Evolutionary conservation across 768 basidiomycete species (phyloP).

Genomic region (Lactifluus subvellereus): DNA sequence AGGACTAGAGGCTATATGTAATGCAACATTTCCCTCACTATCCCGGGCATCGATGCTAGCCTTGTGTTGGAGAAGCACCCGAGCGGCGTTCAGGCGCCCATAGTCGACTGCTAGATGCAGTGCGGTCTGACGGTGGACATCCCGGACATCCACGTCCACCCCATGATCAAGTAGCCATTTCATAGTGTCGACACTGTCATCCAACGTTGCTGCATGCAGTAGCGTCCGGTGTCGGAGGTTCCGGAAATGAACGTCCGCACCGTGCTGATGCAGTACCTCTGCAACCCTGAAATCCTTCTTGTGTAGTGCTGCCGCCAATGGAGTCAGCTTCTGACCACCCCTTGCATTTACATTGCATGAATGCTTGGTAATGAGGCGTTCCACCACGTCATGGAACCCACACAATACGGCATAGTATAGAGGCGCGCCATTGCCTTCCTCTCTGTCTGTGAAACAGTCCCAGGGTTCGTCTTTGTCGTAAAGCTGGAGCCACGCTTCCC

Average conservation of each 20-base stretch:
- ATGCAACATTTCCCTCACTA: background rate
- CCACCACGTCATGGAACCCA: background rate
- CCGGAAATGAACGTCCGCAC: background rate
- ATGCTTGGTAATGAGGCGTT: background rate
- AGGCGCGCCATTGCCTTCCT: background rate
- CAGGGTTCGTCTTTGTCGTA: background rate
- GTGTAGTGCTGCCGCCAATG: background rate
- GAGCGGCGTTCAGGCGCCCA: background rate
- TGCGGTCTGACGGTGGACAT: no score
- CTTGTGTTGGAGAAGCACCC: background rate
- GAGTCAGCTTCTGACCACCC: background rate
- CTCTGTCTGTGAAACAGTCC: no score
- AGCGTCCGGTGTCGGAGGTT: fast-evolving
- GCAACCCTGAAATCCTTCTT: background rate
- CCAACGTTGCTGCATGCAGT: background rate
- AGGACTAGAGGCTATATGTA: background rate
- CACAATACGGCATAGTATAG: conserved; percentile 2
- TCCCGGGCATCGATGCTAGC: background rate
- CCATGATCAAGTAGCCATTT: background rate
- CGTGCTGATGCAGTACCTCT: background rate
- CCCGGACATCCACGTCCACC: background rate
- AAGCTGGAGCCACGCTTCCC: background rate
- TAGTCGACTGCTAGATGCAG: background rate
- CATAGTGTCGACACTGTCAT: background rate
- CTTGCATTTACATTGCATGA: background rate